Base-by-base conservation (phyloP, 768 basidiomycete species). In the Suillus variegatus region DNA sequence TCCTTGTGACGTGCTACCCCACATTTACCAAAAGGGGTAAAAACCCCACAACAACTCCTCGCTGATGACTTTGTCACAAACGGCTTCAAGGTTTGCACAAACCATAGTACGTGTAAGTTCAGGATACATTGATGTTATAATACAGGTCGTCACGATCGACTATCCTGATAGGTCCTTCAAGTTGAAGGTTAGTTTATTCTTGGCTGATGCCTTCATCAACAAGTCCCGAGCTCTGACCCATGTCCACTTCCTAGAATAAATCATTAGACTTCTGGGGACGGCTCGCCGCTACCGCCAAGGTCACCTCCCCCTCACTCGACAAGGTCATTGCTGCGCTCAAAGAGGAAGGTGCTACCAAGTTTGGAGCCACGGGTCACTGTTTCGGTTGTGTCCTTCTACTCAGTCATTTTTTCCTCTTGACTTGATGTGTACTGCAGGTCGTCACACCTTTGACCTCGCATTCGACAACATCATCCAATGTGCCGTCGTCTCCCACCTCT, bases 361-460 rank as follows among this genome's bases (percentile, higher is more conserved):
- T 84, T 64, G 81, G 73, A 0, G 79, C 80, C 9, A 78, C 77
- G 0, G n/a, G 82, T 1, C 82, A 79, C 71, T 84, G 83, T 71
- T 79, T 79, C n/a, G n/a, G n/a, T n/a, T n/a, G n/a, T n/a, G n/a
- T n/a, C n/a, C n/a, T n/a, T 32, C 10, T 32, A 6, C 12, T 35
- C 32, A 40, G 40, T 52, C 62, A 5, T 43, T 16, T 6, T 4
- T 51, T 35, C 36, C 5, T 16, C 32, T 54, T 14, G 8, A 55
- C 12, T 38, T 55, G 9, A 12, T 6, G 3, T 35, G 10, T 25
- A 25, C 18, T 1, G 2, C 65, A 86, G 86, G 75, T 16, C 85
- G 87, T 56, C 86, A 85, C 62, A 82, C 81, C 47, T 87, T 89
- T 78, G 83, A 90, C 69, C 81, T 90, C 61, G 86, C 86, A 3